Conservation (phyloP, 1,139 yeast genomes). For the Taiozyma sp. region DNA sequence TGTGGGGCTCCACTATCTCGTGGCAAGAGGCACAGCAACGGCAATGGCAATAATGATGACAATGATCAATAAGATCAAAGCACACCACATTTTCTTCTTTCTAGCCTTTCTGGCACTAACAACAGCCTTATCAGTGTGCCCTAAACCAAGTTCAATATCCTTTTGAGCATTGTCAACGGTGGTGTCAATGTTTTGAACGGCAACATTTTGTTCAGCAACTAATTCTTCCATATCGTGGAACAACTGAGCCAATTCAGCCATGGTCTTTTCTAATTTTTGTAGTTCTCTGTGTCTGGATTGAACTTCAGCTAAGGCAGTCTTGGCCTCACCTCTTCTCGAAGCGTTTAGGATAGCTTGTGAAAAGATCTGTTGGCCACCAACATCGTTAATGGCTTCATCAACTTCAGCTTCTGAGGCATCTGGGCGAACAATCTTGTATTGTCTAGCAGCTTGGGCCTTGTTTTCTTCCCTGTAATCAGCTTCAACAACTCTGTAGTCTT, state of each 20-base stretch:
- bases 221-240: conserved; percentile 96
- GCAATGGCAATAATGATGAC: conserved; percentile 67
- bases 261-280: conserved; percentile 89
- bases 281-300: conserved; percentile 95
- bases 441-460: conserved; percentile 87
- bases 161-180: conserved; percentile 80
- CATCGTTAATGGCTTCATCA: conserved; percentile 77
- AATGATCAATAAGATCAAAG: conserved; percentile 51
- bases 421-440: conserved; percentile 88
- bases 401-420: conserved; percentile 86
- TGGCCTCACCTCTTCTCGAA: conserved; percentile 94
- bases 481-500: conserved; percentile 82
- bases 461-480: conserved; percentile 82
- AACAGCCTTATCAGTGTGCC: conserved; percentile 89
- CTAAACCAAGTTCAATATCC: conserved; percentile 91
- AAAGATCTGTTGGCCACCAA: conserved; percentile 84
- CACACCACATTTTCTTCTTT: conserved; percentile 87
- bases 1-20: conserved; percentile 4
- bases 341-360: conserved; percentile 91
- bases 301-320: conserved; percentile 92
- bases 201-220: conserved; percentile 93
- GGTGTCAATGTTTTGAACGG: conserved; percentile 76
- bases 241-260: conserved; percentile 92
- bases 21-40: conserved; percentile 26
- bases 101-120: conserved; percentile 86